A percentile compares a stretch with the other conserved stretches of the same genome.
These are phyloP conservation scores for Scopulariopsis brevicaulis DNA, from an alignment of 2,329 filamentous ascomycete genomes.

Conservation along the genomic window DNA sequence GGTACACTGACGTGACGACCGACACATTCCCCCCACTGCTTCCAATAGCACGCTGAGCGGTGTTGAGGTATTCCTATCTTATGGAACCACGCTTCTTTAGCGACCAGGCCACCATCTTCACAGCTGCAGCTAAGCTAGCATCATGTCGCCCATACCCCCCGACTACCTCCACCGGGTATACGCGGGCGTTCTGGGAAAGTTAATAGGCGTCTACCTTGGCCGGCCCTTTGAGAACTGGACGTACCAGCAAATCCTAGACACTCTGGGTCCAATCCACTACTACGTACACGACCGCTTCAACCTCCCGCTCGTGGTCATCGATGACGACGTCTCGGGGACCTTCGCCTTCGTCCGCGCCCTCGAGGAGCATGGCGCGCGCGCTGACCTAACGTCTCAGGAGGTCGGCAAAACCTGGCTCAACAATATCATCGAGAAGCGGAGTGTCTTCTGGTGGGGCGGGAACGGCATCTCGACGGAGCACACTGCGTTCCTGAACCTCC, in stretches of 20 bases:
- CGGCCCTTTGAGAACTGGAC: neutral
- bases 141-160: neutral
- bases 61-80: too few species aligned
- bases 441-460: neutral
- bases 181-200: neutral
- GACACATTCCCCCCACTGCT: too few species aligned
- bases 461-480: neutral
- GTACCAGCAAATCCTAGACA: neutral
- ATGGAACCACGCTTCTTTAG: too few species aligned
- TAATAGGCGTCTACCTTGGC: neutral
- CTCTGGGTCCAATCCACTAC: neutral
- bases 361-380: neutral
- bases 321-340: neutral
- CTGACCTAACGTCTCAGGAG: neutral
- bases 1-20: too few species aligned
- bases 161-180: neutral
- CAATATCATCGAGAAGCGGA: neutral
- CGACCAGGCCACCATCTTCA: too few species aligned
- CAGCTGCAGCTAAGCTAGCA: neutral
- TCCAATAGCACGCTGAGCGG: too few species aligned
- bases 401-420: neutral
- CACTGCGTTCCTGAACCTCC: neutral
- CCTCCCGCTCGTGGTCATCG: neutral
- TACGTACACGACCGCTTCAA: neutral
- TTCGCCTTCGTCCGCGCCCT: neutral